Percentiles rank a stretch among this genome's conserved stretches.
Conservation (phyloP, 2,329 filamentous ascomycete genomes). For the Arthroderma sp. region DNA sequence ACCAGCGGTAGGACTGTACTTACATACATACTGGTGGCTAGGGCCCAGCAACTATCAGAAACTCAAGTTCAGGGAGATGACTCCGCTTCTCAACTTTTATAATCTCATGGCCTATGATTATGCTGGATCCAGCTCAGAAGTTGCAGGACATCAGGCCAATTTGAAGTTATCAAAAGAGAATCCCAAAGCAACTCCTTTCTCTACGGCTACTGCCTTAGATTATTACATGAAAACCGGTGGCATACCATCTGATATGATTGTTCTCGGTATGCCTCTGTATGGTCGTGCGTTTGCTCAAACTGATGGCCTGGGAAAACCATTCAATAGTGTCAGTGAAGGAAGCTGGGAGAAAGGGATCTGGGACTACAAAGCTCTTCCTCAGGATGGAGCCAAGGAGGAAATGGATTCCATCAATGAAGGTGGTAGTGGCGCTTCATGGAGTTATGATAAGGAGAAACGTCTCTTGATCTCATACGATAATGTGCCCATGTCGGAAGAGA, state of each 20-base stretch:
- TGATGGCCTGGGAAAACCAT: constrained; percentile 58
- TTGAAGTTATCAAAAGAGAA: constrained; percentile 49
- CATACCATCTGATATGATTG: constrained; percentile 58
- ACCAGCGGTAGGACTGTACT: too few relatives aligned
- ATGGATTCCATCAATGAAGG: constrained; percentile 39
- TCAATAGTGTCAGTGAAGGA: constrained; percentile 63
- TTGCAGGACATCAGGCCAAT: constrained; percentile 71
- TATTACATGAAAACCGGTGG: constrained; percentile 51
- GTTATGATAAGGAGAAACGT: constrained; percentile 50
- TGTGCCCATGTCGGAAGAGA: constrained; percentile 48
- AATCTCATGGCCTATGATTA: constrained; percentile 73
- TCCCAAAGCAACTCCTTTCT: constrained; percentile 63
- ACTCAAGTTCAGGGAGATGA: constrained; percentile 33
- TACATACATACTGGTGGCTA: constrained; percentile 6
- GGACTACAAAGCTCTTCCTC: constrained; percentile 78
- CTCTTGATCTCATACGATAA: constrained; percentile 64
- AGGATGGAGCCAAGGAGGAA: constrained; percentile 50
- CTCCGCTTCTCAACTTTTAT: constrained; percentile 39
- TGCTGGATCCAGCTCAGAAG: constrained; percentile 64
- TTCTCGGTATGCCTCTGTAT: constrained; percentile 93
- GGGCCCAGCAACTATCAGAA: constrained; percentile 31
- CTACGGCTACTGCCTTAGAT: constrained; percentile 54
- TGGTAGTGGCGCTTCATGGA: constrained; percentile 59
- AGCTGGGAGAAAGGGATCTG: constrained; percentile 76
- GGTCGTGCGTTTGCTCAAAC: constrained; percentile 76